Conservation (phyloP, 2,329 filamentous ascomycete species). For the Pyricularia grisea region DNA sequence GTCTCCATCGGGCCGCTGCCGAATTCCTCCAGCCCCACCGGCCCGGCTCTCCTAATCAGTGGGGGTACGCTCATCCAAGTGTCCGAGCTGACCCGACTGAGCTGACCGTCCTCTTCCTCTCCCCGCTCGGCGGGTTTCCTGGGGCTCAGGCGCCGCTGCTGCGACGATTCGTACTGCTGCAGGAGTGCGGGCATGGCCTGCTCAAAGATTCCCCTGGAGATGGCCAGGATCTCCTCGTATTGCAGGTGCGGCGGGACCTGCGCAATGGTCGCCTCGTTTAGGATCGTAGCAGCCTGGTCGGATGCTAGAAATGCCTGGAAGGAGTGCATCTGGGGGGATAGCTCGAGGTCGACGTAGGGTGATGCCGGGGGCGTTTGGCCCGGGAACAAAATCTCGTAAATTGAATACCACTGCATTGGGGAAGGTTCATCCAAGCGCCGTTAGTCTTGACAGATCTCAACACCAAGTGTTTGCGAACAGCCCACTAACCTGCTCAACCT, state of each 20-base stretch:
- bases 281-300: not conserved
- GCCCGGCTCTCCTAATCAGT: not conserved
- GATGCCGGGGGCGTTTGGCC: slow-evolving; percentile 5
- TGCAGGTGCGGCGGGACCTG: not conserved
- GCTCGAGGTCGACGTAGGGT: not conserved
- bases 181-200: slow-evolving; percentile 3
- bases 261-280: not conserved
- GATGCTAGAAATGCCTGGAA: slow-evolving; percentile 1
- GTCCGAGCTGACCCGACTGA: not conserved
- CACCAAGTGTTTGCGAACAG: too few species aligned
- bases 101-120: not conserved
- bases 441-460: not conserved
- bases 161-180: slow-evolving; percentile 1
- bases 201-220: slow-evolving; percentile 1
- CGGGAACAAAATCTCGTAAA: slow-evolving; percentile 11
- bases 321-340: not conserved
- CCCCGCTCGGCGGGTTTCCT: not conserved
- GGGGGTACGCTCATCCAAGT: not conserved
- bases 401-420: slow-evolving; percentile 9
- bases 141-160: not conserved
- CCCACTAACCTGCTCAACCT: slow-evolving; percentile 7
- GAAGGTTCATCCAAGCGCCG: not conserved
- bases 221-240: not conserved
- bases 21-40: not conserved
- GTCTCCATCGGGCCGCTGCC: not conserved